Evolutionary conservation across 371 early-diverging fungal genomes (phyloP).

Genomic region (Apophysomyces variabilis): DNA sequence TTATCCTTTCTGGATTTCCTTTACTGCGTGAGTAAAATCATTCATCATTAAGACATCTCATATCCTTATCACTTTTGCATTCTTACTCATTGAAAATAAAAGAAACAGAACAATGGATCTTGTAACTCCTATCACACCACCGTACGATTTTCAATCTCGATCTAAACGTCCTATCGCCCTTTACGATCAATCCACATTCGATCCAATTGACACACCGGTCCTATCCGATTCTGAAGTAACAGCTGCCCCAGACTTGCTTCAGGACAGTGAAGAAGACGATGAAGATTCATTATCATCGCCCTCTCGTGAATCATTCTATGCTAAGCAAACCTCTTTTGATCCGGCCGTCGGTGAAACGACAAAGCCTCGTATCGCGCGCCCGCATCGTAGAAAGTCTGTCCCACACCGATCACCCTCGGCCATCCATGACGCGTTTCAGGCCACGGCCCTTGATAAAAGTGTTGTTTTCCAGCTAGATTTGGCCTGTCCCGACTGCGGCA

Average conservation of each 20-base stretch:
- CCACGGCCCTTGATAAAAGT: slow-evolving; percentile 35
- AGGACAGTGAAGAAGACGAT: slow-evolving; percentile 47
- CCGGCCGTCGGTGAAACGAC: slow-evolving; percentile 1
- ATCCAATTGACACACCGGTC: not conserved
- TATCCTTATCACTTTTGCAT: not conserved
- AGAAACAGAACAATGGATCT: slow-evolving; percentile 18
- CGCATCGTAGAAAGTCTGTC: slow-evolving; percentile 30
- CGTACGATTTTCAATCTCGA: slow-evolving; percentile 20
- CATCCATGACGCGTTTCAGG: slow-evolving; percentile 35
- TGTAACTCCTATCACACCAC: slow-evolving; percentile 12
- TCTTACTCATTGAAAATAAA: slow-evolving; percentile 14
- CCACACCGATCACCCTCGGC: slow-evolving; percentile 46
- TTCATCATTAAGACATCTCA: no score
- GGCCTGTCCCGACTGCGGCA: slow-evolving; percentile 1
- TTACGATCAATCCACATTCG: slow-evolving; percentile 1
- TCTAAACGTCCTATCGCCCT: slow-evolving; percentile 3
- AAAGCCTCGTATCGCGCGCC: slow-evolving; percentile 1
- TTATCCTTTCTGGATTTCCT: not conserved
- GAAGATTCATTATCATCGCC: slow-evolving; percentile 24
- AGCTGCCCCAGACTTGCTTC: slow-evolving; percentile 40
- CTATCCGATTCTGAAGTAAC: slow-evolving; percentile 17
- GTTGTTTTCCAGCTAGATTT: slow-evolving; percentile 47
- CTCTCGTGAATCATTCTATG: slow-evolving; percentile 11
- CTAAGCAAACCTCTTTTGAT: not conserved
- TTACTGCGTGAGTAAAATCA: not conserved